Evolutionary conservation across 148 eudicot species (phyloP).

Genomic region (Rhododendron simsii): DNA sequence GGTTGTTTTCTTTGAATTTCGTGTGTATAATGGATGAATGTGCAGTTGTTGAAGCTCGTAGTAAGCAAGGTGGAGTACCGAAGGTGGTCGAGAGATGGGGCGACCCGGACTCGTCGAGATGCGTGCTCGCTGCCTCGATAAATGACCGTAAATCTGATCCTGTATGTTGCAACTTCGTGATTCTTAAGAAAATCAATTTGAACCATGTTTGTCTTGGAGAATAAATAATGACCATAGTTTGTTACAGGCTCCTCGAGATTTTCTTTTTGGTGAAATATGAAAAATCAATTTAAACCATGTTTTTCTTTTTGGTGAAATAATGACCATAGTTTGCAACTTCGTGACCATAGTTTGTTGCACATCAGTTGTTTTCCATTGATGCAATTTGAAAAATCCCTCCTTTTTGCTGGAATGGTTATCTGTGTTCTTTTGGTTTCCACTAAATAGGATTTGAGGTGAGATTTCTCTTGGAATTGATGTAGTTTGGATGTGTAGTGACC

Average conservation of each 20-base stretch:
- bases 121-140: slow-evolving; percentile 65
- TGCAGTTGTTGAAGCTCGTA: slow-evolving; percentile 77
- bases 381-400: neutral
- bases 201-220: neutral
- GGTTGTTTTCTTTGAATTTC: neutral
- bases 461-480: neutral
- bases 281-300: no score
- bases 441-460: neutral
- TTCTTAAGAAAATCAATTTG: neutral
- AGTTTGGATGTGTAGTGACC: neutral
- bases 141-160: slow-evolving; percentile 55
- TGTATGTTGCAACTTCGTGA: slow-evolving; percentile 31
- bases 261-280: neutral
- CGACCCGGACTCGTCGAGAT: slow-evolving; percentile 65
- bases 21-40: neutral
- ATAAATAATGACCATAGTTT: neutral
- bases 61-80: slow-evolving; percentile 54
- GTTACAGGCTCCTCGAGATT: neutral
- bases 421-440: neutral
- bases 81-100: slow-evolving; percentile 93
- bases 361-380: neutral
- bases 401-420: neutral
- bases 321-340: no score
- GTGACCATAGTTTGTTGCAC: neutral
- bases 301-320: no score